A percentile compares a stretch with the other conserved stretches of the same genome.
Evolutionary conservation across 768 basidiomycete genomes (phyloP).

Genomic region (Serendipita vermifera): DNA sequence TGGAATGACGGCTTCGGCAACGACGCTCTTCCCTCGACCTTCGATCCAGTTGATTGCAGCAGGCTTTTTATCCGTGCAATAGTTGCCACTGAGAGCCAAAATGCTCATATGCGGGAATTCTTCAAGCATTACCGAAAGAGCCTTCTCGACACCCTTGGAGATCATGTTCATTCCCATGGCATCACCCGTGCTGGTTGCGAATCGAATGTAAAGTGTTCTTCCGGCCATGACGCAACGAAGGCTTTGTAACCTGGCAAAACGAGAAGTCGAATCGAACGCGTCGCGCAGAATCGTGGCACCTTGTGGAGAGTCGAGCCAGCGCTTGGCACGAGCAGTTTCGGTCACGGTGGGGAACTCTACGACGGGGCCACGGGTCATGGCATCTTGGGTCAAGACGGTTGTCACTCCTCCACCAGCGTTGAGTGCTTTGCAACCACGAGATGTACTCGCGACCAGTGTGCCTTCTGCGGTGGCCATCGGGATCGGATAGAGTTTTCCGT

Average conservation of each 20-base stretch:
- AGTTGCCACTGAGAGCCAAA: slow-evolving; percentile 88
- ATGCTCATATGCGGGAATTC: slow-evolving; percentile 86
- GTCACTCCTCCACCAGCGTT: slow-evolving; percentile 92
- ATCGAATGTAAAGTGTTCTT: slow-evolving; percentile 82
- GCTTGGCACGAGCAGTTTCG: slow-evolving; percentile 69
- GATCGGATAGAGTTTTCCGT: slow-evolving; percentile 72
- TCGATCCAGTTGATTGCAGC: slow-evolving; percentile 99
- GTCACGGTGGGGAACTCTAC: slow-evolving; percentile 82
- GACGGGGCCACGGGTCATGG: slow-evolving; percentile 97
- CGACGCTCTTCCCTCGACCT: slow-evolving; percentile 93
- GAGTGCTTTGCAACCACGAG: slow-evolving; percentile 94
- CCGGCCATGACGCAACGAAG: slow-evolving; percentile 89
- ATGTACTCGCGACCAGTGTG: slow-evolving; percentile 93
- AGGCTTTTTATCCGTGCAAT: slow-evolving; percentile 99
- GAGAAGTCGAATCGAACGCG: slow-evolving; percentile 88
- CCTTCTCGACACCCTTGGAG: slow-evolving; percentile 93
- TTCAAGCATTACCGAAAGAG: slow-evolving; percentile 61
- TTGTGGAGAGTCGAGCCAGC: slow-evolving; percentile 74
- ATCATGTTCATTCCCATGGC: slow-evolving; percentile 99
- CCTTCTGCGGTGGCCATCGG: slow-evolving; percentile 99
- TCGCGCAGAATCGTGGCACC: slow-evolving; percentile 63
- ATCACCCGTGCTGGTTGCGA: slow-evolving; percentile 89
- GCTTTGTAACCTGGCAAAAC: slow-evolving; percentile 76
- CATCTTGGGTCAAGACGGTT: slow-evolving; percentile 84
- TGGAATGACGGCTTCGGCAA: slow-evolving; percentile 88